Percentiles rank a stretch among this genome's conserved stretches.
Evolutionary conservation across 1,284 basidiomycete species (phyloP).

Genomic region (Paramarasmius palmivorus): DNA sequence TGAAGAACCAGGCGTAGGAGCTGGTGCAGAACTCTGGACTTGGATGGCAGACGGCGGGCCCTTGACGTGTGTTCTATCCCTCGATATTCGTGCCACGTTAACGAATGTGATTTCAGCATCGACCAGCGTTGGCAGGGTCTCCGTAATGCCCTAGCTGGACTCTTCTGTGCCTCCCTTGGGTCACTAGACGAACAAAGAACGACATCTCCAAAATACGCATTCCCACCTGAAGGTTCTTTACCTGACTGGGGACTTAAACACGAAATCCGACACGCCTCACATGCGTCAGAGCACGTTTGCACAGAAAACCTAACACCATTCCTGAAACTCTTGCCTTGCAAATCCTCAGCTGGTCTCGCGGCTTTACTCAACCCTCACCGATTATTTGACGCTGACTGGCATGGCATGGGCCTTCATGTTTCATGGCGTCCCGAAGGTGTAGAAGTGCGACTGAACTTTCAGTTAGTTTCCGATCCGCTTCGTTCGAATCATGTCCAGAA

Average conservation of each 20-base stretch:
- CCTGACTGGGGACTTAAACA: conserved; percentile 53
- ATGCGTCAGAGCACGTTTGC: conserved; percentile 86
- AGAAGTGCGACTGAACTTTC: conserved; percentile 75
- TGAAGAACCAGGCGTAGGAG: conserved; percentile 72
- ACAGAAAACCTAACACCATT: conserved; percentile 98
- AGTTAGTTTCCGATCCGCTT: conserved; percentile 82
- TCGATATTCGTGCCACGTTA: conserved; percentile 6
- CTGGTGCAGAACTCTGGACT: conserved; percentile 88
- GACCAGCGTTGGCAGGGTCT: conserved; percentile 83
- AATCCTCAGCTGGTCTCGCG: conserved; percentile 88
- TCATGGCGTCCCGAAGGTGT: conserved; percentile 58
- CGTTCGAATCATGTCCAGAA: conserved; percentile 47
- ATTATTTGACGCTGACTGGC: conserved; percentile 87
- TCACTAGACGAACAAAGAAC: conserved; percentile 72
- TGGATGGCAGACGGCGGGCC: conserved; percentile 74
- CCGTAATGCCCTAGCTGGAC: conserved; percentile 86
- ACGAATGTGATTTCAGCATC: conserved; percentile 41
- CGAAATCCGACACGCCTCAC: conserved; percentile 71
- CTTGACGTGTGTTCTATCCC: conserved; percentile 43
- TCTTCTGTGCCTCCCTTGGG: conserved; percentile 93
- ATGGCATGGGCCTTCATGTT: conserved; percentile 83
- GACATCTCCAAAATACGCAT: conserved; percentile 61
- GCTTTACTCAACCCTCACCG: conserved; percentile 83
- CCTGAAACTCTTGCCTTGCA: conserved; percentile 92
- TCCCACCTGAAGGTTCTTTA: conserved; percentile 57